Conservation (phyloP, 139 green algal species). For the Chlamydomonas incerta region DNA sequence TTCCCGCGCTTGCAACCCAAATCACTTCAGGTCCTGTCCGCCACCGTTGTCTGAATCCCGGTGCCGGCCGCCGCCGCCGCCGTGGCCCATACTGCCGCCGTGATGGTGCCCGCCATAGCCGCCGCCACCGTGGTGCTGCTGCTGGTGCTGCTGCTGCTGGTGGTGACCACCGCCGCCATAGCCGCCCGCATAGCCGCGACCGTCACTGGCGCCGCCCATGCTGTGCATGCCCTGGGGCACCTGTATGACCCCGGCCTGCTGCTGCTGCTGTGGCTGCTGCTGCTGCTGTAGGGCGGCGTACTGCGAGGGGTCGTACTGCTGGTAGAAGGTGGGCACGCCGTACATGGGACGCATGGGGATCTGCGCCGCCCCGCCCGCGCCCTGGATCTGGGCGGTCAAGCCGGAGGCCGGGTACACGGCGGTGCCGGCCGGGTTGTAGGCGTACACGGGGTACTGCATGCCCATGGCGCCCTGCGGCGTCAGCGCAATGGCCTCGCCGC, state of each 20-base stretch:
- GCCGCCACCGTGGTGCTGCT: not conserved
- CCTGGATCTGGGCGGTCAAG: not conserved
- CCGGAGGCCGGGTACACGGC: slow-evolving; percentile 15
- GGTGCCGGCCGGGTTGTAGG: slow-evolving; percentile 3
- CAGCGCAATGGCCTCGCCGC: not conserved
- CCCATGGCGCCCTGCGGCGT: not conserved
- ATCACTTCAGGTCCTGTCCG: too few relatives aligned
- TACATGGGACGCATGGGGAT: slow-evolving; percentile 28
- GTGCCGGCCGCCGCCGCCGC: too few relatives aligned
- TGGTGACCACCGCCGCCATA: not conserved
- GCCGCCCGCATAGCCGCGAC: not conserved
- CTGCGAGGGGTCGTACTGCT: not conserved
- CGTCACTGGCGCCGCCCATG: not conserved
- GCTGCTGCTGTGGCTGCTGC: slow-evolving; percentile 7
- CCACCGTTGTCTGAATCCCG: too few relatives aligned
- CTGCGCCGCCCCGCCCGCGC: not conserved
- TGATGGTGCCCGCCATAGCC: not conserved
- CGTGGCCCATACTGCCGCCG: not conserved
- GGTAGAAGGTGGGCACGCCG: slow-evolving; percentile 15
- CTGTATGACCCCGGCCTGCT: not conserved
- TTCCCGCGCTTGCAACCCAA: too few relatives aligned
- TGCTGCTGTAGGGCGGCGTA: slow-evolving; percentile 12
- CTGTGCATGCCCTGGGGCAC: not conserved
- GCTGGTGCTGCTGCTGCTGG: not conserved
- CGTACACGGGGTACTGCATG: slow-evolving; percentile 11